Evolutionary conservation across 1,284 basidiomycete species (phyloP).

Genomic region (Xerocomus amazonicus): DNA sequence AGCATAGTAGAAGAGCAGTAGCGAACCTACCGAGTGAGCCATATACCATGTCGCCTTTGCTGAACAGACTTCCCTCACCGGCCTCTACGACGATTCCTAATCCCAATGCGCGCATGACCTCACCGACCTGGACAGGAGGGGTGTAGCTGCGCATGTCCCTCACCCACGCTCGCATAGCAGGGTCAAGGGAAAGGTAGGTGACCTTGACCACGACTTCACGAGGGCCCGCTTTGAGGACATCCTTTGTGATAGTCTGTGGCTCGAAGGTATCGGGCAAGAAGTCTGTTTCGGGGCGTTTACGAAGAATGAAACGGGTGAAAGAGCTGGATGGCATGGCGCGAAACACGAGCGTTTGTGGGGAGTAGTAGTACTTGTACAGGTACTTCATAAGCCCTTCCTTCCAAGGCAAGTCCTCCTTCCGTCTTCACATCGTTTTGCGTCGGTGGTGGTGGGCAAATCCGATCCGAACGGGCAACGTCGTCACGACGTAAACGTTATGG

Average conservation of each 20-base stretch:
- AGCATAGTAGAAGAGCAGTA: background rate
- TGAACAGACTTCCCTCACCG: slow-evolving; percentile 51
- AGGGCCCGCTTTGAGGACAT: slow-evolving; percentile 49
- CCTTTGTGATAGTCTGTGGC: slow-evolving; percentile 49
- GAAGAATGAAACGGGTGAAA: slow-evolving; percentile 71
- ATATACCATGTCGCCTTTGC: slow-evolving; percentile 64
- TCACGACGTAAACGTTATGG: too few species aligned
- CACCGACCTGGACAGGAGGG: slow-evolving; percentile 76
- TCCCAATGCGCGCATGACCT: slow-evolving; percentile 74
- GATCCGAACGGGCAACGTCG: too few species aligned
- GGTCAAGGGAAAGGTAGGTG: slow-evolving; percentile 76
- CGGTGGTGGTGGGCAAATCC: too few species aligned
- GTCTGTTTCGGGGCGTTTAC: slow-evolving; percentile 63
- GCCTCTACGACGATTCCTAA: slow-evolving; percentile 67
- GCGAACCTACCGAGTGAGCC: slow-evolving; percentile 52
- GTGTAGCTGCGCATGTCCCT: slow-evolving; percentile 66
- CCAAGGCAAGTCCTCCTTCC: too few species aligned
- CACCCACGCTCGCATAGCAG: slow-evolving; percentile 84
- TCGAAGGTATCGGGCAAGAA: slow-evolving; percentile 74
- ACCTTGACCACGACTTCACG: slow-evolving; percentile 69
- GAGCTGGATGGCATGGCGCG: slow-evolving; percentile 25
- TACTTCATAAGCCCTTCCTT: too few species aligned
- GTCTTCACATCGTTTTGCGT: too few species aligned
- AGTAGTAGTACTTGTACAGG: background rate
- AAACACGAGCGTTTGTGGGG: background rate